Conservation (phyloP, 768 basidiomycete species). For the Fomitopsis serialis region DNA sequence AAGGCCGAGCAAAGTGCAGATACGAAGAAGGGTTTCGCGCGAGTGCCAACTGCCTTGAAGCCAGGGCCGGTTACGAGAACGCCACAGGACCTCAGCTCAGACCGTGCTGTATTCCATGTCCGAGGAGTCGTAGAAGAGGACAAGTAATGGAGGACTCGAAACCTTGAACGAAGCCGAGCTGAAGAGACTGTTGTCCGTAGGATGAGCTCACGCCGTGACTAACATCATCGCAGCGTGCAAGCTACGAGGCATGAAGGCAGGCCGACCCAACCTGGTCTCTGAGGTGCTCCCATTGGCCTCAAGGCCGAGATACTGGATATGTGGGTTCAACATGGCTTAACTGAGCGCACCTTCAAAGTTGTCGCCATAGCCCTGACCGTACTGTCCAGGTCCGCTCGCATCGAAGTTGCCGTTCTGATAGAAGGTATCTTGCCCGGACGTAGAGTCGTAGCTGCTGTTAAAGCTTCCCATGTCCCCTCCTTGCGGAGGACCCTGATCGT, state of each 20-base stretch:
- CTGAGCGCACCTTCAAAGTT: conserved; percentile 81
- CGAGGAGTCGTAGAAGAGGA: background rate
- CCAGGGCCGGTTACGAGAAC: background rate
- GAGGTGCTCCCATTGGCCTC: conserved; percentile 9
- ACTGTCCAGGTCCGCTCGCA: conserved; percentile 47
- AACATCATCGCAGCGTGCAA: background rate
- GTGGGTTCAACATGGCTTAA: conserved; percentile 54
- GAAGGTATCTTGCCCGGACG: conserved; percentile 51
- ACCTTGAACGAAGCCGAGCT: background rate
- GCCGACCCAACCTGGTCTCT: background rate
- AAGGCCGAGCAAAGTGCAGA: background rate
- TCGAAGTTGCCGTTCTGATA: conserved; percentile 67
- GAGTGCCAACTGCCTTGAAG: background rate
- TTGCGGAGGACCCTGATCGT: conserved; percentile 64
- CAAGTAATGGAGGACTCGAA: background rate
- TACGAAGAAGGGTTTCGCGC: background rate
- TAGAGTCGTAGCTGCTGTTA: conserved; percentile 63
- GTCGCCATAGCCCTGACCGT: conserved; percentile 61
- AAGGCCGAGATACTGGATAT: background rate
- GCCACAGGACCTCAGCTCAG: background rate
- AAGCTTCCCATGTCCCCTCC: conserved; percentile 61
- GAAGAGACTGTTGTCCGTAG: conserved; percentile 7
- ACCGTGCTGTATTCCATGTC: background rate
- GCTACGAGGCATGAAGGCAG: background rate
- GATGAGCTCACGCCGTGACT: background rate